A percentile compares a stretch with the other conserved stretches of the same genome.
phyloP scores from a whole-genome alignment of 2,329 filamentous ascomycete species.

The Cladobotryum mycophilum region DNA sequence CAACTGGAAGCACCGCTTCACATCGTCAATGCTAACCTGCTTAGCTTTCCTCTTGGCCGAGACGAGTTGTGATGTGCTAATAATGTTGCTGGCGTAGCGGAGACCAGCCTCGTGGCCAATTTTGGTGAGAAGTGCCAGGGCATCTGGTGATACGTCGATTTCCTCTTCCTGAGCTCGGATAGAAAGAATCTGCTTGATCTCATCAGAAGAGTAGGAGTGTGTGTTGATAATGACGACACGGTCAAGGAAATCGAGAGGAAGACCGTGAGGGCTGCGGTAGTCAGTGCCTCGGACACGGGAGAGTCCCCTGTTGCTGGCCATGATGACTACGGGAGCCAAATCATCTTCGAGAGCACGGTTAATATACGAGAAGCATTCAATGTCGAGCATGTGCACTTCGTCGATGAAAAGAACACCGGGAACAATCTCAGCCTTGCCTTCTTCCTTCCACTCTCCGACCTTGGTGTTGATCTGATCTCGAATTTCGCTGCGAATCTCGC shows the following conservation, averaged over 20 bases:
- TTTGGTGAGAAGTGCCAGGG: conserved; percentile 87
- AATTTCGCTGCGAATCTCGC: conserved; percentile 95
- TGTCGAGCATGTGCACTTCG: conserved; percentile 99
- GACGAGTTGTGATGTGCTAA: conserved; percentile 86
- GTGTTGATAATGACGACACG: conserved; percentile 95
- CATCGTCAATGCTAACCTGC: conserved; percentile 79
- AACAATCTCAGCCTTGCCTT: conserved; percentile 97
- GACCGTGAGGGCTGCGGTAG: conserved; percentile 86
- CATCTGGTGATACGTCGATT: conserved; percentile 83
- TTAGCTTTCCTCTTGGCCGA: conserved; percentile 78
- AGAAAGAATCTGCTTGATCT: conserved; percentile 86
- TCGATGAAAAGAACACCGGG: conserved; percentile 97
- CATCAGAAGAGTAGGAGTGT: conserved; percentile 71
- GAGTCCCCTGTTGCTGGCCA: conserved; percentile 94
- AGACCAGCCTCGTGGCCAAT: conserved; percentile 89
- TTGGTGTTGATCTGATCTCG: conserved; percentile 99
- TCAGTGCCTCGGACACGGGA: conserved; percentile 89
- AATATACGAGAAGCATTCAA: conserved; percentile 98
- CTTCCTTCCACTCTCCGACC: conserved; percentile 97
- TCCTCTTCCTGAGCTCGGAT: conserved; percentile 96
- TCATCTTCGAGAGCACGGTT: conserved; percentile 95
- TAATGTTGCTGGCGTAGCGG: conserved; percentile 95
- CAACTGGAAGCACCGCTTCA: conserved; percentile 86
- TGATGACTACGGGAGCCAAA: conserved; percentile 94
- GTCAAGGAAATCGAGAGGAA: conserved; percentile 93